These are phyloP conservation scores for Entomortierella beljakovae DNA, from an alignment of 192 early-diverging fungal genomes.

Conservation along the genomic window DNA sequence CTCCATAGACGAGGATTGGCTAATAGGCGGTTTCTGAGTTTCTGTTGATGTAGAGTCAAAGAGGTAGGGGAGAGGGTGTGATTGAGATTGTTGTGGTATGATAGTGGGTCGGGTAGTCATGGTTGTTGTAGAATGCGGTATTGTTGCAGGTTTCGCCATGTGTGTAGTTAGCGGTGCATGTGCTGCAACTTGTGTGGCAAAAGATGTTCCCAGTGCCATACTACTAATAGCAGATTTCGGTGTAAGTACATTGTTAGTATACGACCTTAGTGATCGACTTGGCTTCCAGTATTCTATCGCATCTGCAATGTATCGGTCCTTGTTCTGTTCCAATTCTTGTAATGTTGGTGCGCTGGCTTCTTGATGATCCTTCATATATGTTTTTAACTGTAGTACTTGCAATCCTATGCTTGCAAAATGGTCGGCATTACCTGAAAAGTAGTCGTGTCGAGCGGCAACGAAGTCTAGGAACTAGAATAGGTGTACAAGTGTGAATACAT, in stretches of 20 bases:
- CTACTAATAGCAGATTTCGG: conserved; percentile 25
- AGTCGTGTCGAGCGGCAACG: conserved; percentile 50
- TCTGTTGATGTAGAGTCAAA: neutral
- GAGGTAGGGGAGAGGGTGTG: neutral
- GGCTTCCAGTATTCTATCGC: conserved; percentile 54
- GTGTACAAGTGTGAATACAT: no score
- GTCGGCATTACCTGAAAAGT: conserved; percentile 48
- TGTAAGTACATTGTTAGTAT: conserved; percentile 14
- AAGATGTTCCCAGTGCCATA: conserved; percentile 26
- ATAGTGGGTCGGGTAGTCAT: conserved; percentile 8
- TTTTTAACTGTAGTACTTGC: conserved; percentile 49
- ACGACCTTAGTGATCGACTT: conserved; percentile 47
- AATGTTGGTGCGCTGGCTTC: conserved; percentile 21
- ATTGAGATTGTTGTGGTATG: conserved; percentile 14
- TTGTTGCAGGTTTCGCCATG: conserved; percentile 24
- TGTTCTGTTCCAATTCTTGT: conserved; percentile 44
- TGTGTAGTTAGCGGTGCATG: conserved; percentile 18
- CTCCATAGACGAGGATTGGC: conserved; percentile 8
- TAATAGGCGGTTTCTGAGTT: neutral
- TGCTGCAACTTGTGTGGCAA: conserved; percentile 39
- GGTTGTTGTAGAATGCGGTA: conserved; percentile 12
- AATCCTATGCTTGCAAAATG: conserved; percentile 48
- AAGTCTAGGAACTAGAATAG: conserved; percentile 59
- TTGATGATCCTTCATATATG: conserved; percentile 49
- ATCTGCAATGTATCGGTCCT: conserved; percentile 41